phyloP scores from a whole-genome alignment of 1,139 yeast species.

The Hyphopichia buzzinii region DNA sequence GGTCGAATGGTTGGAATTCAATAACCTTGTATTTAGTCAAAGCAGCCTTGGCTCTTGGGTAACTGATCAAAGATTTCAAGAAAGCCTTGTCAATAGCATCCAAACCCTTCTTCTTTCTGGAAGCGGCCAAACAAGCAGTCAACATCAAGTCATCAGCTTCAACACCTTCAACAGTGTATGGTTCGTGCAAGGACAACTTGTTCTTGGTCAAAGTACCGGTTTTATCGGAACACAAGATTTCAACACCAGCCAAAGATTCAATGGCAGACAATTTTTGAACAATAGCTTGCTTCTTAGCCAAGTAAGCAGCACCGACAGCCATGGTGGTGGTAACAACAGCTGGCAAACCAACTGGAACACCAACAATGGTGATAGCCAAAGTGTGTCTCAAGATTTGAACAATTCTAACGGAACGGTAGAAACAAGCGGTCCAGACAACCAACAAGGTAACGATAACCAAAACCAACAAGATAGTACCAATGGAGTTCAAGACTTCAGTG shows the following conservation, averaged over 20 bases:
- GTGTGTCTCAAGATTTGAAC: conserved; percentile 92
- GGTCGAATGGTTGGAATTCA: conserved; percentile 97
- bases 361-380: conserved; percentile 95
- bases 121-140: conserved; percentile 97
- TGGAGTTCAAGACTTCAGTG: conserved; percentile 97
- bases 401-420: conserved; percentile 90
- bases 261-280: conserved; percentile 97
- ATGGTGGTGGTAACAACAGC: conserved; percentile 99
- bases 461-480: conserved; percentile 89
- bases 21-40: conserved; percentile 92
- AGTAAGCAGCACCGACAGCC: conserved; percentile 99
- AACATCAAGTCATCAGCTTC: conserved; percentile 96
- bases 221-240: conserved; percentile 97
- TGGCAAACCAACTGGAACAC: conserved; percentile 99
- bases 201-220: conserved; percentile 99
- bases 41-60: conserved; percentile 95
- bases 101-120: conserved; percentile 98
- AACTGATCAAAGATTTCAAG: conserved; percentile 80
- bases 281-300: conserved; percentile 97
- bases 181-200: conserved; percentile 95
- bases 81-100: conserved; percentile 98
- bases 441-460: conserved; percentile 85
- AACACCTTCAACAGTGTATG: conserved; percentile 99
- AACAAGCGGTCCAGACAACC: conserved; percentile 90
- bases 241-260: conserved; percentile 99